Conservation (phyloP, 768 basidiomycete species). For the Phaffia tasmanica region DNA sequence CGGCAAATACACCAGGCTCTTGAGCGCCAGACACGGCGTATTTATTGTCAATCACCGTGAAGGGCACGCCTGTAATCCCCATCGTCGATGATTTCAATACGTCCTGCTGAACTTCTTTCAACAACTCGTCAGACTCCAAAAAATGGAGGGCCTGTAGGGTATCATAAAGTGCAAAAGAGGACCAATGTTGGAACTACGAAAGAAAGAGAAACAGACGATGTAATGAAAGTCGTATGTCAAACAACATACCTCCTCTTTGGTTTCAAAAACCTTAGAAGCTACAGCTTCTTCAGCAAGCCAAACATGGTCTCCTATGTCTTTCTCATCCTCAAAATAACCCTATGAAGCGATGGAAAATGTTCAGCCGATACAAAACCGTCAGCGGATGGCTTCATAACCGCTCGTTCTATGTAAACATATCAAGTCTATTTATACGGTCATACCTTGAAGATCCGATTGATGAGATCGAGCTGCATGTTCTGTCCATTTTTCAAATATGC, state of each 20-base stretch:
- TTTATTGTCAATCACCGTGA: slow-evolving; percentile 64
- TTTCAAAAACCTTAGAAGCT: slow-evolving; percentile 47
- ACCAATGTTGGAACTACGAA: slow-evolving; percentile 11
- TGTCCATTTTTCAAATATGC: slow-evolving; percentile 56
- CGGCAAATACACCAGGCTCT: slow-evolving; percentile 56
- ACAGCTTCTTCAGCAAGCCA: slow-evolving; percentile 54
- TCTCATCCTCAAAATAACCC: slow-evolving; percentile 53
- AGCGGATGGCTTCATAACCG: too few species aligned
- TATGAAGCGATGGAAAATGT: slow-evolving; percentile 39
- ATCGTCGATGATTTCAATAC: slow-evolving; percentile 52
- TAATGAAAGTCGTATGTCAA: neutral
- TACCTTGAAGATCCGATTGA: slow-evolving; percentile 45
- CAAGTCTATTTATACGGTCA: neutral
- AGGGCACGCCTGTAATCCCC: slow-evolving; percentile 67
- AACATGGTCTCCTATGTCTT: slow-evolving; percentile 52
- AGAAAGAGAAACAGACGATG: slow-evolving; percentile 25
- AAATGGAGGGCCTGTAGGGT: slow-evolving; percentile 50
- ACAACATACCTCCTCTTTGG: slow-evolving; percentile 49
- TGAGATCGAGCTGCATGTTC: slow-evolving; percentile 48
- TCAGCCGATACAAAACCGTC: neutral
- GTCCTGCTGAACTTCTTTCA: slow-evolving; percentile 53
- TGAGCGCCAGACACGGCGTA: slow-evolving; percentile 70
- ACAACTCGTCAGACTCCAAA: slow-evolving; percentile 54
- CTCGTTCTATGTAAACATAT: too few species aligned
- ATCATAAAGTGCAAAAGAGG: neutral